Percentiles rank a stretch among this genome's conserved stretches.
These are phyloP conservation scores for Anacardium occidentale DNA, from an alignment of 345 rosid genomes.

Conservation along the genomic window DNA sequence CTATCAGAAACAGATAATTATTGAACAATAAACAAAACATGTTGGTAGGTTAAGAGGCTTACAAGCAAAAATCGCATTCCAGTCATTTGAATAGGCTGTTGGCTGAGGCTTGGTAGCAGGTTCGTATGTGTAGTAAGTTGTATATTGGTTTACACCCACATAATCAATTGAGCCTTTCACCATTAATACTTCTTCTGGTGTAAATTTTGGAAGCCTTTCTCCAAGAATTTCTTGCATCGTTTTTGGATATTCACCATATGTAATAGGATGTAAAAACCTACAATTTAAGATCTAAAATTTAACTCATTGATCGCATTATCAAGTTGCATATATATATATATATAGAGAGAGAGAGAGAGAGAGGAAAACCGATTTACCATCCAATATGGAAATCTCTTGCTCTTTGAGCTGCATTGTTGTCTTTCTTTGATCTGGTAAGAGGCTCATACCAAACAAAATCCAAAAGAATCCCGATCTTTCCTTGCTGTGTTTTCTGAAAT, in stretches of 20 bases:
- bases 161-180: slow-evolving; percentile 53
- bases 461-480: slow-evolving; percentile 60
- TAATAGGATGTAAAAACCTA: slow-evolving; percentile 67
- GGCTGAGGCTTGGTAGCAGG: slow-evolving; percentile 31
- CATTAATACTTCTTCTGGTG: slow-evolving; percentile 31
- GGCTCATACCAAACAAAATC: slow-evolving; percentile 73
- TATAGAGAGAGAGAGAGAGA: too few species aligned
- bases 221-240: slow-evolving; percentile 51
- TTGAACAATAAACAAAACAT: neutral
- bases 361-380: slow-evolving; percentile 38
- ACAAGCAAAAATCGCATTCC: slow-evolving; percentile 53
- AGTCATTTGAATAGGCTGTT: slow-evolving; percentile 49
- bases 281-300: too few species aligned
- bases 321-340: neutral
- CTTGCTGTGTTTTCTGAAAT: slow-evolving; percentile 47
- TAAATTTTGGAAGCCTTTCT: slow-evolving; percentile 54
- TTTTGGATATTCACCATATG: slow-evolving; percentile 67
- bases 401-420: slow-evolving; percentile 62
- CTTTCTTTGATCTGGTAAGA: slow-evolving; percentile 47
- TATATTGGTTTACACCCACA: slow-evolving; percentile 60
- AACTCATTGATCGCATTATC: too few species aligned
- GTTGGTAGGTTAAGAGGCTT: slow-evolving; percentile 18
- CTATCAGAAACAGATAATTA: neutral
- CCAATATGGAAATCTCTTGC: slow-evolving; percentile 75
- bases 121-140: slow-evolving; percentile 43